These are phyloP conservation scores for Myriosclerotinia duriaeana DNA, from an alignment of 2,329 filamentous ascomycete species.

Conservation along the genomic window DNA sequence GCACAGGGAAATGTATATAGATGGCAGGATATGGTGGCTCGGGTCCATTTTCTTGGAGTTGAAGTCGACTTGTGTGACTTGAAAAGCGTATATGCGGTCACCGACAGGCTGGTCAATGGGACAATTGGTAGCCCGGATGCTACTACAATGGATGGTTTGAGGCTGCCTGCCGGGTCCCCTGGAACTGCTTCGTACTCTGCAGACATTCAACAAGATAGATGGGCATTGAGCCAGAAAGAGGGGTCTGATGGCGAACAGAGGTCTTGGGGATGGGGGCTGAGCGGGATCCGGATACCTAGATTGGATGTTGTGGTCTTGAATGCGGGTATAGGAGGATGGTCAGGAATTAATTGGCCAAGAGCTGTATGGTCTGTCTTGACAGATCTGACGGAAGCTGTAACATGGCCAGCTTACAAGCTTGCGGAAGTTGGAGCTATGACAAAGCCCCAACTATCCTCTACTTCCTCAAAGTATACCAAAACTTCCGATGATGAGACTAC, in stretches of 20 bases:
- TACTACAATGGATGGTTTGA: constrained; percentile 38
- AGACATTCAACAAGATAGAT: constrained; percentile 36
- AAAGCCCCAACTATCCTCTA: constrained; percentile 49
- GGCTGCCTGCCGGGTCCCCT: constrained; percentile 39
- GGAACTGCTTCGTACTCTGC: constrained; percentile 37
- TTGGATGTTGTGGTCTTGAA: constrained; percentile 82
- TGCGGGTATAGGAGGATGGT: constrained; percentile 86
- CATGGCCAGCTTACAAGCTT: constrained; percentile 77
- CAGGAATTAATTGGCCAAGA: constrained; percentile 67
- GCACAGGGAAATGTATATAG: constrained; percentile 53
- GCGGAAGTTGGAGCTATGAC: constrained; percentile 54
- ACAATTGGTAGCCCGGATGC: constrained; percentile 40
- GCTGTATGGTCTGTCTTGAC: constrained; percentile 56
- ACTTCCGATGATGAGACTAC: constrained; percentile 31
- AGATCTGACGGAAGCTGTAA: constrained; percentile 65
- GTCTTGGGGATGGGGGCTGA: constrained; percentile 42
- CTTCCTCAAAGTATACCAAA: neutral
- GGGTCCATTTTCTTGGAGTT: constrained; percentile 59
- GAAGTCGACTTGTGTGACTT: constrained; percentile 62
- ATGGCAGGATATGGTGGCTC: constrained; percentile 47
- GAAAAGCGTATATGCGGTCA: constrained; percentile 46
- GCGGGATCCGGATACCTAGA: constrained; percentile 58
- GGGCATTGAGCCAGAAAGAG: constrained; percentile 50
- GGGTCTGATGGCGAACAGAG: constrained; percentile 50
- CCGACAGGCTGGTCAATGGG: constrained; percentile 39